A percentile compares a stretch with the other conserved stretches of the same genome.
Conservation (phyloP, 768 basidiomycete species). For the Serendipita sp. region DNA sequence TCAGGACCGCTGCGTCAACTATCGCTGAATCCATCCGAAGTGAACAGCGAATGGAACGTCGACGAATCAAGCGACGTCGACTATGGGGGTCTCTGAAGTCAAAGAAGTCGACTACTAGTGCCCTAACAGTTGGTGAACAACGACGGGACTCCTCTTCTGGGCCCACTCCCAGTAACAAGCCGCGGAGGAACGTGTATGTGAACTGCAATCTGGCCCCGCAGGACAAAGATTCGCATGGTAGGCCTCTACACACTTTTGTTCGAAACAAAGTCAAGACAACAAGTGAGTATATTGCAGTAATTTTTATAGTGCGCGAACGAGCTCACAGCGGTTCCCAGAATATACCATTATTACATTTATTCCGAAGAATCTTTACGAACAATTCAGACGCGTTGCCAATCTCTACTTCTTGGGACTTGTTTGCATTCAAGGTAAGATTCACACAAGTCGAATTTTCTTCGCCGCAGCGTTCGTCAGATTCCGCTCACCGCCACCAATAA, state of each 20-base stretch:
- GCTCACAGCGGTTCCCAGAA: constrained; percentile 28
- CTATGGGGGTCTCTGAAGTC: constrained; percentile 11
- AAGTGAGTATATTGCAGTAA: constrained; percentile 36
- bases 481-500: too few relatives aligned
- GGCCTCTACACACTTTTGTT: constrained; percentile 61
- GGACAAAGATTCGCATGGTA: constrained; percentile 55
- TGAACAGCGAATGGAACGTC: constrained; percentile 45
- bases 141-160: constrained; percentile 2
- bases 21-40: constrained; percentile 73
- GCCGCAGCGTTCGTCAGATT: background rate
- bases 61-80: constrained; percentile 19
- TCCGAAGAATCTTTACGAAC: constrained; percentile 88
- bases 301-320: background rate
- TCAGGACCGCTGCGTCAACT: constrained; percentile 83
- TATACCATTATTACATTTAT: constrained; percentile 83
- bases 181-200: constrained; percentile 62
- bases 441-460: background rate
- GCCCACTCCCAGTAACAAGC: constrained; percentile 21
- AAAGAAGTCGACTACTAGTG: constrained; percentile 14
- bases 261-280: constrained; percentile 90
- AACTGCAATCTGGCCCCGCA: constrained; percentile 48
- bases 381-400: constrained; percentile 86
- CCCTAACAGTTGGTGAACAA: constrained; percentile 30
- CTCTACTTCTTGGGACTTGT: constrained; percentile 80
- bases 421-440: constrained; percentile 49